Conservation (phyloP, 164 flowering plant genomes). For the Umbellularia californica region DNA sequence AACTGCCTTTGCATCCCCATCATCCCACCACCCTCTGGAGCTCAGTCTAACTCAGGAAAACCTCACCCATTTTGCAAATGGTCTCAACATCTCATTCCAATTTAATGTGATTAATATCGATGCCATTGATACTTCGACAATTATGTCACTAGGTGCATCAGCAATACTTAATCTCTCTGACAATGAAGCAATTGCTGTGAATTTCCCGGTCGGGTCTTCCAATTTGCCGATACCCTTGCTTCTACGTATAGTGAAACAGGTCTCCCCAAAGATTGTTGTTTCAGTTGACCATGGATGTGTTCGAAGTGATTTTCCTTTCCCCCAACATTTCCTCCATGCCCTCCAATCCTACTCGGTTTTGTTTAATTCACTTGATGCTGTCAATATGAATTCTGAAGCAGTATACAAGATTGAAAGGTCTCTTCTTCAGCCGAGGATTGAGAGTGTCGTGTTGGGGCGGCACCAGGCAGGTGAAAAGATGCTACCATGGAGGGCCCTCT, state of each 20-base stretch:
- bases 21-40: slow-evolving; percentile 53
- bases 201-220: slow-evolving; percentile 44
- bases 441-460: slow-evolving; percentile 43
- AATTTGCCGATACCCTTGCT: slow-evolving; percentile 38
- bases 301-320: slow-evolving; percentile 54
- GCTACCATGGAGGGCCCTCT: slow-evolving; percentile 57
- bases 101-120: slow-evolving; percentile 52
- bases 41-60: slow-evolving; percentile 54
- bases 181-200: slow-evolving; percentile 60
- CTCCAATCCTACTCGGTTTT: slow-evolving; percentile 47
- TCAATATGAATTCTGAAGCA: slow-evolving; percentile 38
- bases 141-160: slow-evolving; percentile 21
- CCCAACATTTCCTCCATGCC: slow-evolving; percentile 51
- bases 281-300: slow-evolving; percentile 66
- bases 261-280: slow-evolving; percentile 67
- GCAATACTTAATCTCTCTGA: slow-evolving; percentile 25
- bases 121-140: slow-evolving; percentile 25
- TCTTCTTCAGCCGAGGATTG: slow-evolving; percentile 59
- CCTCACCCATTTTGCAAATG: slow-evolving; percentile 57
- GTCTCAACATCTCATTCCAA: slow-evolving; percentile 45
- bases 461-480: slow-evolving; percentile 38
- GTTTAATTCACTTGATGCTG: slow-evolving; percentile 69
- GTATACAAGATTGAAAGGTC: slow-evolving; percentile 66
- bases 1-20: slow-evolving; percentile 58
- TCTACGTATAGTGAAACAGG: slow-evolving; percentile 67